These are phyloP conservation scores for Leavenworthia alabamica DNA, from an alignment of 345 rosid species.

Conservation along the genomic window DNA sequence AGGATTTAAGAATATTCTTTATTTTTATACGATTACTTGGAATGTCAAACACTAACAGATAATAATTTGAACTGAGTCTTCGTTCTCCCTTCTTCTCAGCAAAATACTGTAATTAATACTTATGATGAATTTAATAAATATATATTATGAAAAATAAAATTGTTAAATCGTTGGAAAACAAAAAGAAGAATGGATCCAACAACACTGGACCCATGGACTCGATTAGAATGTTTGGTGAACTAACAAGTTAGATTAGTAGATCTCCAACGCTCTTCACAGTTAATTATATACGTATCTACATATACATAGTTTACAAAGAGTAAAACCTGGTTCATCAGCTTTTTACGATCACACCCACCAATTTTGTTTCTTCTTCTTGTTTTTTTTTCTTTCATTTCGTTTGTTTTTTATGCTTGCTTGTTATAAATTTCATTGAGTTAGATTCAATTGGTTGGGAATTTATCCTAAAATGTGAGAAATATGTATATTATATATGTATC, in stretches of 20 bases:
- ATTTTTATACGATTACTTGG: too few species aligned
- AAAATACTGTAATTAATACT: too few species aligned
- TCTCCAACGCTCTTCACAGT: conserved; percentile 22
- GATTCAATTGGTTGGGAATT: conserved; percentile 24
- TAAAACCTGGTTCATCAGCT: conserved; percentile 19
- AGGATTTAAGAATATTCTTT: too few species aligned
- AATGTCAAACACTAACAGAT: too few species aligned
- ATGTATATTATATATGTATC: background rate
- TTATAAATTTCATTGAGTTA: background rate
- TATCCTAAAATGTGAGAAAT: background rate
- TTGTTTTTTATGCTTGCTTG: conserved; percentile 13
- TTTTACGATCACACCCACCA: conserved; percentile 19
- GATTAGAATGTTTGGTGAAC: conserved; percentile 35
- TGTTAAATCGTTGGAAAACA: background rate
- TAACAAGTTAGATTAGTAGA: conserved; percentile 30
- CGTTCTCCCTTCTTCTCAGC: too few species aligned
- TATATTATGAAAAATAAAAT: background rate
- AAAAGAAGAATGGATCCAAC: conserved; percentile 11
- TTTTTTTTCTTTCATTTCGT: background rate
- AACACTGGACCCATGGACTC: conserved; percentile 19
- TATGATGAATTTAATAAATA: too few species aligned
- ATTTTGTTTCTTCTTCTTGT: conserved; percentile 17
- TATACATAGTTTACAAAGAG: conserved; percentile 7
- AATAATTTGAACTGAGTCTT: too few species aligned
- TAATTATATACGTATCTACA: too few species aligned